Evolutionary conservation across 805 yeast species (phyloP).

Genomic region (Spencermartinsiella europaea): DNA sequence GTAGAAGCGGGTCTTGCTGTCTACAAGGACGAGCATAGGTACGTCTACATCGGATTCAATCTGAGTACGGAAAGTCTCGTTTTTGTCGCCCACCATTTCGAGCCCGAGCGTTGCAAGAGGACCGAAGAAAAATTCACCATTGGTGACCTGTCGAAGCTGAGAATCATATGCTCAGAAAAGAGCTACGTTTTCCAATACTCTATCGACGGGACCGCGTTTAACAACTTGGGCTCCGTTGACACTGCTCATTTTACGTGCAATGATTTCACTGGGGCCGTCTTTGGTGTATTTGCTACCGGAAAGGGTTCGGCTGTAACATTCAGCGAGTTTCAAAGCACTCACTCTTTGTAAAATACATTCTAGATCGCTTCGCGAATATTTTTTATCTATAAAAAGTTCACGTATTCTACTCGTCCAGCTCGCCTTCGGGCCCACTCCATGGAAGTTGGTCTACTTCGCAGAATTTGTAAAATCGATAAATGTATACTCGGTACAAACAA

Average conservation of each 20-base stretch:
- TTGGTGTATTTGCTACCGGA: slow-evolving; percentile 2
- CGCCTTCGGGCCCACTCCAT: too few species aligned
- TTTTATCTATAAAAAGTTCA: too few species aligned
- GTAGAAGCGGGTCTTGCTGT: slow-evolving; percentile 4
- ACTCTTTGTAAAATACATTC: too few species aligned
- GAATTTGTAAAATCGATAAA: too few species aligned
- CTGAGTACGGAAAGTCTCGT: not conserved
- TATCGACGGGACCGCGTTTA: not conserved
- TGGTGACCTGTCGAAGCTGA: not conserved
- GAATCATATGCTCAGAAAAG: not conserved
- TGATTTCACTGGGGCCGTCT: slow-evolving; percentile 3
- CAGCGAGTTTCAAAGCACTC: slow-evolving; percentile 1
- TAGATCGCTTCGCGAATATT: too few species aligned
- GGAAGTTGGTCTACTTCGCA: too few species aligned
- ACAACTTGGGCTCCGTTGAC: not conserved
- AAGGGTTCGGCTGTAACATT: not conserved
- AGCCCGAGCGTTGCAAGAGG: not conserved
- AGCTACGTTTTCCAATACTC: slow-evolving; percentile 1
- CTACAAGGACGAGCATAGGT: slow-evolving; percentile 2
- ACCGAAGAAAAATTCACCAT: not conserved
- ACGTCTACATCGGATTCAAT: slow-evolving; percentile 1
- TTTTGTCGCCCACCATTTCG: not conserved
- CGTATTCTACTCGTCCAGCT: too few species aligned
- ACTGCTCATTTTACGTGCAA: not conserved
- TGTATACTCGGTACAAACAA: too few species aligned